Conservation (phyloP, 495 filamentous ascomycete genomes). For the Clavariopsis aquatica region DNA sequence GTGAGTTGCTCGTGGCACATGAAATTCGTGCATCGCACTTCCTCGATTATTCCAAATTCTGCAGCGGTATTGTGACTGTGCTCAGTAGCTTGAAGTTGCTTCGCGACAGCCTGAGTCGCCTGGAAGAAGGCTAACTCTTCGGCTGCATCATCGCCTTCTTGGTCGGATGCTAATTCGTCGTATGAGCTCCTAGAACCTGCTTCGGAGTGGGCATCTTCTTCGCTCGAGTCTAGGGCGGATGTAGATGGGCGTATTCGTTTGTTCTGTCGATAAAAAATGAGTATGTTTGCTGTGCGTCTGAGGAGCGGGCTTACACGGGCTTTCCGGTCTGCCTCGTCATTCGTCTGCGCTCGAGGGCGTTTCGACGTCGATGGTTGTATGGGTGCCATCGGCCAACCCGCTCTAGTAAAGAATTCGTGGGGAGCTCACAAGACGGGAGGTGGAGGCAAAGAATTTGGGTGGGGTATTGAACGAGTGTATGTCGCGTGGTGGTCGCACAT, state of each 20-base stretch:
- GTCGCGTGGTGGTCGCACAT: too few species aligned
- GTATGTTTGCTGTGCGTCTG: neutral
- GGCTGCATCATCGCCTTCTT: neutral
- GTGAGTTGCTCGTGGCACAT: conserved; percentile 88
- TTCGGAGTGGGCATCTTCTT: neutral
- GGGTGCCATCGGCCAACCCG: neutral
- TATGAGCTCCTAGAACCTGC: neutral
- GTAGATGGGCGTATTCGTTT: neutral
- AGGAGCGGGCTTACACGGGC: neutral
- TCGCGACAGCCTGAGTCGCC: conserved; percentile 15
- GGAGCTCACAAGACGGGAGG: neutral
- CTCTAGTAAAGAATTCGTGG: neutral
- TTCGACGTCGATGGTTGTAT: neutral
- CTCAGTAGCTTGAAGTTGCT: neutral
- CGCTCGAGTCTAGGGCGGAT: neutral
- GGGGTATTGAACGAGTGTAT: too few species aligned
- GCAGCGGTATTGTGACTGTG: conserved; percentile 61
- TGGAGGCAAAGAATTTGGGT: too few species aligned
- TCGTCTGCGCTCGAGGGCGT: neutral
- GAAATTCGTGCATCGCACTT: conserved; percentile 83
- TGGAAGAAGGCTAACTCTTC: conserved; percentile 3
- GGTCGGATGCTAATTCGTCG: neutral
- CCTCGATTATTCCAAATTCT: conserved; percentile 81
- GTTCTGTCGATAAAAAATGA: neutral
- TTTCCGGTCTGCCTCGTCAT: neutral